phyloP scores from a whole-genome alignment of 2,329 filamentous ascomycete species.

The Fusarium austroafricanum region DNA sequence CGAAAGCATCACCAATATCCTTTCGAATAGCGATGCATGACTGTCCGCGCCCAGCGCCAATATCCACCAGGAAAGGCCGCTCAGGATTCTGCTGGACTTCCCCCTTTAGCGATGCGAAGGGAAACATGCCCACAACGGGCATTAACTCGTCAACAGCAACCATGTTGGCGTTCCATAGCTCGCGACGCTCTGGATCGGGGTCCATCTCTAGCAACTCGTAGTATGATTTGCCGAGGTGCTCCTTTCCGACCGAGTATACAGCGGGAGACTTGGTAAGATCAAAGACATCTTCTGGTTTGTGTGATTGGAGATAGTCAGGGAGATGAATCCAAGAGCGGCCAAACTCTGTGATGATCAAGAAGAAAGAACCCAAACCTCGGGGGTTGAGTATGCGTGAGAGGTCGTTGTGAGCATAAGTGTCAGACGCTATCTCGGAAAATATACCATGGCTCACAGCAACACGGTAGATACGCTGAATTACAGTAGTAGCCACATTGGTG shows the following conservation, averaged over 20 bases:
- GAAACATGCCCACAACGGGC: conserved; percentile 53
- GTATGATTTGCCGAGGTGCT: conserved; percentile 50
- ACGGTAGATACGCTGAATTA: conserved; percentile 49
- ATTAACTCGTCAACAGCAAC: conserved; percentile 49
- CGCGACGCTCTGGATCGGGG: conserved; percentile 44
- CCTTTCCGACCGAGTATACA: conserved; percentile 48
- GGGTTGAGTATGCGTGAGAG: conserved; percentile 47
- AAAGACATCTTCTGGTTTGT: conserved; percentile 48
- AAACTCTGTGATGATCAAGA: conserved; percentile 50
- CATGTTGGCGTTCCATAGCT: conserved; percentile 51
- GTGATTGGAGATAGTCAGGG: conserved; percentile 49
- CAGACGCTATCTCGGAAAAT: conserved; percentile 45
- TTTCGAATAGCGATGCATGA: conserved; percentile 48
- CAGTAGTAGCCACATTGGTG: conserved; percentile 47
- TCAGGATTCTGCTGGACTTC: conserved; percentile 47
- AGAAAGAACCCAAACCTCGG: conserved; percentile 46
- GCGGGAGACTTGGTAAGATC: conserved; percentile 50
- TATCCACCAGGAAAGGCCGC: conserved; percentile 48
- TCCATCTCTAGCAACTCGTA: conserved; percentile 50
- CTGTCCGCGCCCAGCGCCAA: conserved; percentile 49
- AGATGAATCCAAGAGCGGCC: conserved; percentile 43
- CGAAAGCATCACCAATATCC: conserved; percentile 35
- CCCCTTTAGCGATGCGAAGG: conserved; percentile 46
- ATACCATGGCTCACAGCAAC: conserved; percentile 48
- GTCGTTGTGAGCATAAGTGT: conserved; percentile 50